Evolutionary conservation across 2,329 filamentous ascomycete species (phyloP).

Genomic region (Trichoderma asperellum): DNA sequence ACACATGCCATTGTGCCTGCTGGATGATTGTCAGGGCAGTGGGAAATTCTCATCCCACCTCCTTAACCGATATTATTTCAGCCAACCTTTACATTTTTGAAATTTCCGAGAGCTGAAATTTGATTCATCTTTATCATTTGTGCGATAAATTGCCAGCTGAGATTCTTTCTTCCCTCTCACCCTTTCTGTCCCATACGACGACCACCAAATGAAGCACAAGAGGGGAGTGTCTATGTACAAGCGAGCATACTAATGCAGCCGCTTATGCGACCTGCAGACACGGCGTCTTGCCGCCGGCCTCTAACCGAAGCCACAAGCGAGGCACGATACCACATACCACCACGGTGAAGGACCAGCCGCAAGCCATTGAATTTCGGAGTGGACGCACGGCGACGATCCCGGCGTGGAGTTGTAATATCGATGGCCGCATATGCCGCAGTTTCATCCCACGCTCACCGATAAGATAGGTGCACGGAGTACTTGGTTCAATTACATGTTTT

Average conservation of each 20-base stretch:
- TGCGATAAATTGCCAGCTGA: neutral
- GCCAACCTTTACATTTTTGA: too few species aligned
- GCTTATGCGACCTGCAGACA: neutral
- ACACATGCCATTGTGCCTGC: neutral
- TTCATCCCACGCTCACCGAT: neutral
- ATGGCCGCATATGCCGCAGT: neutral
- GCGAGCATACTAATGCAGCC: neutral
- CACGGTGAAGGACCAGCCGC: neutral
- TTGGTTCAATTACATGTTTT: neutral
- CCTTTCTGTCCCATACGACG: neutral
- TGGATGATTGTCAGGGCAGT: neutral
- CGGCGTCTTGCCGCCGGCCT: slow-evolving; percentile 5
- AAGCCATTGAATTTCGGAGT: neutral
- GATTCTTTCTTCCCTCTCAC: neutral
- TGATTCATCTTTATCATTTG: too few species aligned
- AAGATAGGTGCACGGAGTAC: neutral
- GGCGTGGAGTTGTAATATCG: neutral
- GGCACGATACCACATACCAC: neutral
- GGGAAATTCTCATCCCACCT: neutral
- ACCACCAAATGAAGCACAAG: neutral
- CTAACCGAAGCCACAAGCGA: slow-evolving; percentile 13
- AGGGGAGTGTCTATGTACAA: neutral
- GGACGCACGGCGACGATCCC: slow-evolving; percentile 1
- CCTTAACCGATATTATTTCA: neutral
- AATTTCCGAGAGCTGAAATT: neutral